Evolutionary conservation across 2,329 filamentous ascomycete species (phyloP), one percentile per base, ranked within the genome.

Genomic region (Periconia sp.): DNA sequence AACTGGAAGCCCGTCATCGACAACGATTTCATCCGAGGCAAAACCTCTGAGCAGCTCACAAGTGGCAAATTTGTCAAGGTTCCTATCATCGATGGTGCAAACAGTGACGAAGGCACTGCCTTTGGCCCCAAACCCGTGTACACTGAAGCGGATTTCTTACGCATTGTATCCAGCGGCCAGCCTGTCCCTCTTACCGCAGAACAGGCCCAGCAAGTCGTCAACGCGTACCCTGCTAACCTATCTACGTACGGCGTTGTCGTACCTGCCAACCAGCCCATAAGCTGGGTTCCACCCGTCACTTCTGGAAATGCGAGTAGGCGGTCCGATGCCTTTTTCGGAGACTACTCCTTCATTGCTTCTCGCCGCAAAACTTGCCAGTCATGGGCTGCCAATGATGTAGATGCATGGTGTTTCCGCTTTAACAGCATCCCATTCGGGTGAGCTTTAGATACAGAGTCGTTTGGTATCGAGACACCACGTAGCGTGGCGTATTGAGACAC

Each of bases 371-470:
- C 81, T 6, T 81, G 79, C 56, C 73, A 82, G 59, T 73, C 75
- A 1, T 85, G 81, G 79, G 74, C 81, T 13, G 71, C 72, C 10
- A 69, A 75, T 30, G 72, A 74, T 14, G 62, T 82, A 2, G 74
- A 80, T 7, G 82, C 82, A 10, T 87, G 85, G 74, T 82, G 80
- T 62, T 88, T 86, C 72, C 79, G 82, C 45, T 88, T 87, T 76
- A 84, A 87, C 63, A 82, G 82, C 9, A 70, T 79, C 15, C 71
- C 79, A n/a, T n/a, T n/a, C n/a, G n/a, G n/a, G n/a, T n/a, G n/a
- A n/a, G n/a, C n/a, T n/a, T n/a, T n/a, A n/a, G n/a, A n/a, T n/a
- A n/a, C n/a, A n/a, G n/a, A n/a, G n/a, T n/a, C n/a, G n/a, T n/a
- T n/a, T n/a, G n/a, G n/a, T n/a, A n/a, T n/a, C n/a, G n/a, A n/a